These are phyloP conservation scores for Claviceps digitariae DNA, from an alignment of 2,329 filamentous ascomycete genomes.

Conservation along the genomic window DNA sequence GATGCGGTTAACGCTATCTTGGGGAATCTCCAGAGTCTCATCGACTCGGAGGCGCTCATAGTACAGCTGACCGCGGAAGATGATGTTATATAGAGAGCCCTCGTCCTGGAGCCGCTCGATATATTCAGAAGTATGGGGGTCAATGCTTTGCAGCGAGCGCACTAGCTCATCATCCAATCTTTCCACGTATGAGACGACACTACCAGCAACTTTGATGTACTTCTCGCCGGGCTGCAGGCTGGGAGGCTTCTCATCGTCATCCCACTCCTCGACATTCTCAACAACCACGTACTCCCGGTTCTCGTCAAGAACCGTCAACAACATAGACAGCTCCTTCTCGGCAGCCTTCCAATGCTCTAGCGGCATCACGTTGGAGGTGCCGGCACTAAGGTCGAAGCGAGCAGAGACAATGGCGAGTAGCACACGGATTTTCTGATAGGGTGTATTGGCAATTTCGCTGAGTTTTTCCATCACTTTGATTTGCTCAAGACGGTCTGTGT, in stretches of 20 bases:
- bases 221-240: slow-evolving; percentile 58
- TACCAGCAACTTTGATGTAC: slow-evolving; percentile 84
- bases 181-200: slow-evolving; percentile 87
- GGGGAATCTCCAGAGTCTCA: slow-evolving; percentile 54
- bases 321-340: slow-evolving; percentile 67
- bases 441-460: slow-evolving; percentile 71
- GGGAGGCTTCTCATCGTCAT: slow-evolving; percentile 92
- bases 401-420: slow-evolving; percentile 85
- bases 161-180: slow-evolving; percentile 94
- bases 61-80: slow-evolving; percentile 80
- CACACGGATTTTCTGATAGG: slow-evolving; percentile 89
- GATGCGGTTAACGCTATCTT: slow-evolving; percentile 84
- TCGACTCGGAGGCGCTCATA: slow-evolving; percentile 68
- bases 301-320: slow-evolving; percentile 67
- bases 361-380: slow-evolving; percentile 68
- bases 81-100: slow-evolving; percentile 77
- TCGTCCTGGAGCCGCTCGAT: slow-evolving; percentile 92
- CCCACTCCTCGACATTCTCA: slow-evolving; percentile 94
- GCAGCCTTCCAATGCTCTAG: slow-evolving; percentile 95
- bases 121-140: slow-evolving; percentile 97
- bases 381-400: slow-evolving; percentile 80
- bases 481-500: slow-evolving; percentile 88
- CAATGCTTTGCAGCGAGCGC: slow-evolving; percentile 91
- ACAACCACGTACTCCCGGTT: slow-evolving; percentile 74
- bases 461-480: slow-evolving; percentile 97